Evolutionary conservation across 2,329 filamentous ascomycete genomes (phyloP).

Genomic region (Fusarium odoratissimum): DNA sequence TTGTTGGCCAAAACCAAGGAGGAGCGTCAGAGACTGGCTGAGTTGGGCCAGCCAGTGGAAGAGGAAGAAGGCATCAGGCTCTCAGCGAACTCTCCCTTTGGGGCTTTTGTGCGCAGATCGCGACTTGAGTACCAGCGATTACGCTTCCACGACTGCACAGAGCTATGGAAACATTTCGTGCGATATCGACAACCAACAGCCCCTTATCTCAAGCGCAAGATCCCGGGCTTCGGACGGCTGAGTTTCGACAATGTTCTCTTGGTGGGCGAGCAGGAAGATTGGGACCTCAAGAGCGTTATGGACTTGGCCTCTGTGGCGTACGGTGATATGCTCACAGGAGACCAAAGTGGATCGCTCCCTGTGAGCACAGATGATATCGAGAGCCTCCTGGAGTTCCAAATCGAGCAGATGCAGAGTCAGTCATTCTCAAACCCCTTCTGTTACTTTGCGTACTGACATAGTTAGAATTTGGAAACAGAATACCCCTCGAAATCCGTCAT

Average conservation of each 20-base stretch:
- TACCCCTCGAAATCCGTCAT: constrained; percentile 79
- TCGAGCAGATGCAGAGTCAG: constrained; percentile 85
- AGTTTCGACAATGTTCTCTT: constrained; percentile 69
- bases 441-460: constrained; percentile 18
- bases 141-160: constrained; percentile 81
- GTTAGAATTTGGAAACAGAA: constrained; percentile 78
- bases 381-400: constrained; percentile 85
- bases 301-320: constrained; percentile 62
- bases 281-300: constrained; percentile 57
- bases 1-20: constrained; percentile 73
- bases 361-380: constrained; percentile 85
- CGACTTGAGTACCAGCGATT: constrained; percentile 83
- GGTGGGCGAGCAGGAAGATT: constrained; percentile 62
- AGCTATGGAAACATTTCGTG: constrained; percentile 86
- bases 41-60: constrained; percentile 56
- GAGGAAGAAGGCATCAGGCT: constrained; percentile 69
- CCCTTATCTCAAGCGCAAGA: constrained; percentile 70
- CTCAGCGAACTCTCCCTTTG: constrained; percentile 81
- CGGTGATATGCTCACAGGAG: constrained; percentile 63
- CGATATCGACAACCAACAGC: constrained; percentile 83
- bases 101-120: constrained; percentile 80
- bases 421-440: constrained; percentile 1
- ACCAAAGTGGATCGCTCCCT: constrained; percentile 54
- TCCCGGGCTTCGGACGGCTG: constrained; percentile 67
- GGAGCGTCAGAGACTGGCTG: constrained; percentile 66